Conservation (phyloP, 2,329 filamentous ascomycete genomes). For the Pezicula rhizophila region DNA sequence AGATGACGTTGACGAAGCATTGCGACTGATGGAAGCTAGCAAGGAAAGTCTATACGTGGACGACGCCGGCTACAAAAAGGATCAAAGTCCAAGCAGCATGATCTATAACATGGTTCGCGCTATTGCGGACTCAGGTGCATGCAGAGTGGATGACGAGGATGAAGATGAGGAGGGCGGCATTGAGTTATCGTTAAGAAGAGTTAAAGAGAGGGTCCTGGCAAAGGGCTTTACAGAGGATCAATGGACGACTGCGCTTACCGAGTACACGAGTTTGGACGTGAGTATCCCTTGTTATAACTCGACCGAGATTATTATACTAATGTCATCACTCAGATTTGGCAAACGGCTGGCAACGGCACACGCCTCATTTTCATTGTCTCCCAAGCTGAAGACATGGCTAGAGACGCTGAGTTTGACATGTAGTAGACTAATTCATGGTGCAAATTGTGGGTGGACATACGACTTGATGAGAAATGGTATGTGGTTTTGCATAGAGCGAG, state of each 20-base stretch:
- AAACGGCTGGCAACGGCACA: conserved; percentile 65
- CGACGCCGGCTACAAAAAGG: conserved; percentile 50
- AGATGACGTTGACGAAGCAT: conserved; percentile 92
- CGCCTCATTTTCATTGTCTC: conserved; percentile 66
- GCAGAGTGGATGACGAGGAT: conserved; percentile 34
- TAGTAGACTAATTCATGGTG: neutral
- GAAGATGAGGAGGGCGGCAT: conserved; percentile 57
- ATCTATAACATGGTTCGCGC: conserved; percentile 93
- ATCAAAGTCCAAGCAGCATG: conserved; percentile 76
- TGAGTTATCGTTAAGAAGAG: conserved; percentile 81
- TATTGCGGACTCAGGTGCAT: conserved; percentile 77
- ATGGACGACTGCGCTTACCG: conserved; percentile 77
- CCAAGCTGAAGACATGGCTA: conserved; percentile 36
- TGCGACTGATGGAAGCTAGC: conserved; percentile 85
- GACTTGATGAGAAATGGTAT: conserved; percentile 8
- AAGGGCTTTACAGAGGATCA: conserved; percentile 97
- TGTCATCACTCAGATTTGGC: conserved; percentile 57
- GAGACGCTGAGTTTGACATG: conserved; percentile 18
- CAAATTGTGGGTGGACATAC: conserved; percentile 4
- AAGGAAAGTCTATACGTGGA: conserved; percentile 85
- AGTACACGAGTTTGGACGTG: conserved; percentile 85
- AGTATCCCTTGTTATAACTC: conserved; percentile 39
- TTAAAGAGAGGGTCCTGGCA: conserved; percentile 85
- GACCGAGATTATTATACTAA: conserved; percentile 30
- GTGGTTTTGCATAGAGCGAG: too few relatives aligned